Evolutionary conservation across 2,329 filamentous ascomycete species (phyloP), one percentile per base, ranked within the genome.

Genomic region (Boeremia exigua): DNA sequence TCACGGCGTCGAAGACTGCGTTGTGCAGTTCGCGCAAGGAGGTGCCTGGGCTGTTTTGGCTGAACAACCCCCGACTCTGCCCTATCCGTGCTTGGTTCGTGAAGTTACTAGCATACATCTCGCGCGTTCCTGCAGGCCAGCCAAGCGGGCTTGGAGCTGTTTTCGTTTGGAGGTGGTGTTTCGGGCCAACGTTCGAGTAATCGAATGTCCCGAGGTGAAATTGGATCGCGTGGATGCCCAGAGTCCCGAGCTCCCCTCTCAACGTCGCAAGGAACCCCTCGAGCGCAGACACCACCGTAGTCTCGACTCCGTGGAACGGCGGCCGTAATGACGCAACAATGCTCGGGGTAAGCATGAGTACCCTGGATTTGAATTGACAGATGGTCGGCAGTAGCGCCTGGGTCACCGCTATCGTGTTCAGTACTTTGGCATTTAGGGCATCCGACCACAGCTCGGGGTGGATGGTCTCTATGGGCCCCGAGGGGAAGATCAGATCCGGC

Each of bases 181-280:
- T 77, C 14, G 71, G 73, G 2, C 77, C 78, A 15, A 88, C 87
- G 59, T 87, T 82, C 6, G 87, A 86, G 66, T 94, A 87, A 76
- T 98, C 94, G 72, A 99, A 92, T 19, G 91, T 93, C 55, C 95
- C 95, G 1, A 98, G 86, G 76, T 94, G 92, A 73, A 99, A 83
- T 71, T 97, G 92, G 1, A 90, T 89, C 17, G 97, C 90, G 34
- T 89, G 85, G 48, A 97, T 89, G 48, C 83, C 84, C 32, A 95
- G 82, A 4, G 91, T 87, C 4, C 84, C 82, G 36, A 97, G 84
- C 79, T 98, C 95, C 50, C 87, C 87, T 12, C 89, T 84, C 10
- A 98, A 82, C 0, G 92, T 90, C 46, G 89, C 85, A 27, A 91
- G 90, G 72, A 96, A 96, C 25, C 91, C 90, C 11, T 90, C 87